Percentiles rank a stretch among this genome's conserved stretches.
Conservation (phyloP, 306 rosid species). For the Gillenia trifoliata region DNA sequence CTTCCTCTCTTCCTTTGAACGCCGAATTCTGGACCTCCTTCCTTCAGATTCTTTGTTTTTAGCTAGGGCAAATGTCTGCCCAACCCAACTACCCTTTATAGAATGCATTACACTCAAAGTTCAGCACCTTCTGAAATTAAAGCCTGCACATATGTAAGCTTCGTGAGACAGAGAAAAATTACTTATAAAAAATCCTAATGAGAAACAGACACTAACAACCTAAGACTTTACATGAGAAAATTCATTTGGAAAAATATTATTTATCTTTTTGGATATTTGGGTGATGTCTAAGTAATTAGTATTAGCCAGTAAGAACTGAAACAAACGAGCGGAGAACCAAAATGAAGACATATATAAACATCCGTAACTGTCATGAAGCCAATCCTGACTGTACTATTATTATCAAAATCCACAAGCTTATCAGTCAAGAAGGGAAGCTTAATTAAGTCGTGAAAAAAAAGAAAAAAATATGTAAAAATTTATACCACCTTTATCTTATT, state of each 20-base stretch:
- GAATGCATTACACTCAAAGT: conserved; percentile 55
- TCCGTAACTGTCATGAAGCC: not conserved
- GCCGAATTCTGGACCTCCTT: conserved; percentile 76
- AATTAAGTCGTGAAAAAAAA: not conserved
- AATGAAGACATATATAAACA: not conserved
- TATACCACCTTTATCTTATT: not conserved
- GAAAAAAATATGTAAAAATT: not conserved
- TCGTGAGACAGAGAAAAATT: not conserved
- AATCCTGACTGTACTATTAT: not conserved
- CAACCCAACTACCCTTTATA: conserved; percentile 66
- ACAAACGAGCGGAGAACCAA: not conserved
- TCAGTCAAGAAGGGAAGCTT: not conserved
- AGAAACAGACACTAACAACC: not conserved
- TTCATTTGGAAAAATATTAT: not conserved
- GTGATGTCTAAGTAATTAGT: not conserved
- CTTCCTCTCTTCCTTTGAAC: conserved; percentile 86
- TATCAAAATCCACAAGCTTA: not conserved
- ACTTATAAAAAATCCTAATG: not conserved
- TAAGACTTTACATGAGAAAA: not conserved
- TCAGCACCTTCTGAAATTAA: conserved; percentile 14
- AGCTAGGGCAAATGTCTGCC: conserved; percentile 87
- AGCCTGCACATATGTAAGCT: conserved; percentile 19
- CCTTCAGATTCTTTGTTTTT: conserved; percentile 73
- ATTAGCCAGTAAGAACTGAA: not conserved
- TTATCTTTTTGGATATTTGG: not conserved